phyloP scores from a whole-genome alignment of 2,329 filamentous ascomycete genomes.

The Emydomyces testavorans region DNA sequence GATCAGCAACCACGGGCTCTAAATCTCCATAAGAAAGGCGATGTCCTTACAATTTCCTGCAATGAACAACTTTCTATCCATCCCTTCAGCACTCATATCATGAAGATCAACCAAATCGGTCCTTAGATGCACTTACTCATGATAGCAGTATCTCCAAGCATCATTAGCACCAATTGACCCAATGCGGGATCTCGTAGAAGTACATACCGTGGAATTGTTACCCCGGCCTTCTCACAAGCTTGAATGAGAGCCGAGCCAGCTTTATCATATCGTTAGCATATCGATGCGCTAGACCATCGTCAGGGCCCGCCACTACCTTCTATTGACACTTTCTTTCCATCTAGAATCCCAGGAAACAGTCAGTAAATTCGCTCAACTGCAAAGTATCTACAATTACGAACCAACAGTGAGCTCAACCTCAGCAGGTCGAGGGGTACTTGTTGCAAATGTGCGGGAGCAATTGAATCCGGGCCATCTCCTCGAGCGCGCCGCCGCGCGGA shows the following conservation, averaged over 20 bases:
- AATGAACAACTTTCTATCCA: conserved; percentile 81
- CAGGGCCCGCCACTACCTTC: conserved; percentile 54
- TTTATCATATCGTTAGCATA: conserved; percentile 33
- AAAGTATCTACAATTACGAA: conserved; percentile 48
- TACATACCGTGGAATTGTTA: conserved; percentile 67
- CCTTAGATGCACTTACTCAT: conserved; percentile 57
- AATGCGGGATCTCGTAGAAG: conserved; percentile 1
- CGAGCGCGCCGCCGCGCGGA: conserved; percentile 50
- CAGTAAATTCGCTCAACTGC: conserved; percentile 36
- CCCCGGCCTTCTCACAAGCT: conserved; percentile 95
- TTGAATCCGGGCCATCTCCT: conserved; percentile 42
- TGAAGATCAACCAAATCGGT: neutral
- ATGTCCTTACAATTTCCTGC: conserved; percentile 69
- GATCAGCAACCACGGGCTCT: neutral
- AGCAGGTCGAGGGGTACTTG: conserved; percentile 63
- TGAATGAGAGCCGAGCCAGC: conserved; percentile 95
- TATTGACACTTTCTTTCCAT: conserved; percentile 96
- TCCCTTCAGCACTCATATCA: neutral
- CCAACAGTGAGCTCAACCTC: conserved; percentile 96
- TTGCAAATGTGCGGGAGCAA: conserved; percentile 69
- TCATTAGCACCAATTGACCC: conserved; percentile 25
- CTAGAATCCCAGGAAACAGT: conserved; percentile 38
- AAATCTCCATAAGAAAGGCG: neutral
- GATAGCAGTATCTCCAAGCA: conserved; percentile 76
- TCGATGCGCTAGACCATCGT: conserved; percentile 22